phyloP scores from a whole-genome alignment of 108 stramenopile species.

The Skeletonema marinoi region DNA sequence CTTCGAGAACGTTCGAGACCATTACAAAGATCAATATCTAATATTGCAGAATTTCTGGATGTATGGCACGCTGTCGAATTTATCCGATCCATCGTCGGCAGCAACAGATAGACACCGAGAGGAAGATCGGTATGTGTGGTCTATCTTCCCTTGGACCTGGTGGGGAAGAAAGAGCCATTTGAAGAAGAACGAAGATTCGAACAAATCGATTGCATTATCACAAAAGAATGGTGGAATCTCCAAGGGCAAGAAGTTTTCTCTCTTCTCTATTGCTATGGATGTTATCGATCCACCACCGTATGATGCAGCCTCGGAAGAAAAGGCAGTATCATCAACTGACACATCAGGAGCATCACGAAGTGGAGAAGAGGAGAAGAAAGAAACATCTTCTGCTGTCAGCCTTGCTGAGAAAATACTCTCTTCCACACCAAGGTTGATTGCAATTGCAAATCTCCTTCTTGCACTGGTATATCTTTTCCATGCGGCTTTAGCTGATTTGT shows the following conservation, averaged over 20 bases:
- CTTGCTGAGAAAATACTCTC: constrained; percentile 67
- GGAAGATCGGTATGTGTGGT: not conserved
- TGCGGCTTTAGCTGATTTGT: constrained; percentile 69
- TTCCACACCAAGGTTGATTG: constrained; percentile 68
- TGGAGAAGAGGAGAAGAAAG: not conserved
- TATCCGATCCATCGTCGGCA: not conserved
- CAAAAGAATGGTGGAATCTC: not conserved
- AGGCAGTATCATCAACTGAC: not conserved
- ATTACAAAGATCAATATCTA: not conserved
- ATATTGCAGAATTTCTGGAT: not conserved
- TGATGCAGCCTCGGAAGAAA: not conserved
- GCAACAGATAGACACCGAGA: not conserved
- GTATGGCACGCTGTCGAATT: not conserved
- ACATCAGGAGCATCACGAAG: not conserved
- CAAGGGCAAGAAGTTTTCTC: not conserved
- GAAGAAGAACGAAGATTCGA: not conserved
- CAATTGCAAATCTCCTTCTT: constrained; percentile 74
- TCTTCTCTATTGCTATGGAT: not conserved
- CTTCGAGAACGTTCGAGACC: not conserved
- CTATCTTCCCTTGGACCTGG: not conserved
- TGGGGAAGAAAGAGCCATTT: not conserved
- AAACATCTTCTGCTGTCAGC: constrained; percentile 25
- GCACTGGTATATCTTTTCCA: constrained; percentile 65
- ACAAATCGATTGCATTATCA: not conserved
- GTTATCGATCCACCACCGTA: not conserved